Conservation (phyloP, 768 basidiomycete genomes). For the Lactarius trivialis region DNA sequence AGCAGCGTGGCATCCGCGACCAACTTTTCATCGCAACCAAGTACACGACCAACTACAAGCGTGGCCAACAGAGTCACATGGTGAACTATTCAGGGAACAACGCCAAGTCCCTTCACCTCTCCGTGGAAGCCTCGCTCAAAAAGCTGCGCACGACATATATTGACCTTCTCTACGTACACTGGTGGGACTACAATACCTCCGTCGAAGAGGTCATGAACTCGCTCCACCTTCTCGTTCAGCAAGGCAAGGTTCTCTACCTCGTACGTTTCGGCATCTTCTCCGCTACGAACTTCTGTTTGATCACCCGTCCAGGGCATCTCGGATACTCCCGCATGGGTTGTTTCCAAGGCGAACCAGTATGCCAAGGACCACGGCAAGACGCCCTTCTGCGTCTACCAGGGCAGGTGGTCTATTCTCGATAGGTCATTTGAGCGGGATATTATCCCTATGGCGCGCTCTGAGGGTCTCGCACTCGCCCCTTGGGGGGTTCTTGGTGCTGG, state of each 20-base stretch:
- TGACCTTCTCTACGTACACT: slow-evolving; percentile 42
- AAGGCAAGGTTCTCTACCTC: slow-evolving; percentile 41
- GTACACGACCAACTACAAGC: slow-evolving; percentile 21
- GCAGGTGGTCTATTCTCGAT: slow-evolving; percentile 32
- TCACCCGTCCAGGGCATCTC: slow-evolving; percentile 5
- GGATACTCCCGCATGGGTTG: slow-evolving; percentile 35
- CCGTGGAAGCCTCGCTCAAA: slow-evolving; percentile 38
- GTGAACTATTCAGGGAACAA: slow-evolving; percentile 38
- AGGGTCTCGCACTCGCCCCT: slow-evolving; percentile 37
- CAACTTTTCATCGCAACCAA: slow-evolving; percentile 46
- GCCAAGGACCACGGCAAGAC: slow-evolving; percentile 35
- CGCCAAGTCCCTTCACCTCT: slow-evolving; percentile 36
- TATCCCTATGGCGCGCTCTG: slow-evolving; percentile 32
- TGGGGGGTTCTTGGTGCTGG: slow-evolving; percentile 38
- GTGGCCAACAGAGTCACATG: slow-evolving; percentile 23
- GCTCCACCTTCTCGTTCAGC: slow-evolving; percentile 43
- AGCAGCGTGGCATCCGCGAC: slow-evolving; percentile 37
- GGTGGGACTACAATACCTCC: slow-evolving; percentile 47
- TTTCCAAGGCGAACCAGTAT: slow-evolving; percentile 36
- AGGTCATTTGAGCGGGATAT: slow-evolving; percentile 38
- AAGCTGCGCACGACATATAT: slow-evolving; percentile 42
- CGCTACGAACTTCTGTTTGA: background rate
- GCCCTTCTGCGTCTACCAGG: slow-evolving; percentile 33
- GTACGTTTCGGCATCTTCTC: slow-evolving; percentile 7
- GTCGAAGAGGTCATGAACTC: slow-evolving; percentile 53